These are phyloP conservation scores for Phoma sp. DNA, from an alignment of 2,329 filamentous ascomycete genomes.

Conservation along the genomic window DNA sequence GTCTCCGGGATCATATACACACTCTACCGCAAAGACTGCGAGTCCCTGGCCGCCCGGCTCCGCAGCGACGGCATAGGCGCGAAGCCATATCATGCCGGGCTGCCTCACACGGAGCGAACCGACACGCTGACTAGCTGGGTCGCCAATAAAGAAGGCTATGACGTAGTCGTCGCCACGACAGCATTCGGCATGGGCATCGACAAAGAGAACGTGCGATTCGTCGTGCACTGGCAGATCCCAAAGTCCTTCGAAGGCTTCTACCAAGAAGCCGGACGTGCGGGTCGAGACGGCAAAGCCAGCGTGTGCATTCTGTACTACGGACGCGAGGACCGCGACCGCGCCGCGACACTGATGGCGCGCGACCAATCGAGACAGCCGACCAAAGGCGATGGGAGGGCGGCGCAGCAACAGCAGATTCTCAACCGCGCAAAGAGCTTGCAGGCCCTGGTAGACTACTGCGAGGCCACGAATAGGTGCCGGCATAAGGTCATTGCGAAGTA, in stretches of 20 bases:
- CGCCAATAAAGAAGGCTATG: slow-evolving; percentile 75
- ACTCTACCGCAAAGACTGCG: slow-evolving; percentile 75
- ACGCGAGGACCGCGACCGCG: slow-evolving; percentile 81
- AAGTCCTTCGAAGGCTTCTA: slow-evolving; percentile 97
- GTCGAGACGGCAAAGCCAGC: slow-evolving; percentile 85
- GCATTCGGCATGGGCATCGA: slow-evolving; percentile 99
- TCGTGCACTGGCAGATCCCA: slow-evolving; percentile 91
- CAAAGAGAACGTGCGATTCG: slow-evolving; percentile 92
- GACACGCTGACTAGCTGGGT: slow-evolving; percentile 76
- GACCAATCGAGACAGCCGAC: slow-evolving; percentile 58
- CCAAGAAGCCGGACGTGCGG: slow-evolving; percentile 91
- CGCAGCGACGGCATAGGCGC: slow-evolving; percentile 74
- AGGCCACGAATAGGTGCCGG: slow-evolving; percentile 74
- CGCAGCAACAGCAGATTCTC: slow-evolving; percentile 46
- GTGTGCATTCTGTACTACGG: slow-evolving; percentile 92
- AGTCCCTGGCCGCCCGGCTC: slow-evolving; percentile 70
- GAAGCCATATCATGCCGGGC: slow-evolving; percentile 73
- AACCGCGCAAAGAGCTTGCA: slow-evolving; percentile 54
- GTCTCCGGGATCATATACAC: slow-evolving; percentile 83
- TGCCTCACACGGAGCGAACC: slow-evolving; percentile 71
- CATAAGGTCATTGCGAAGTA: slow-evolving; percentile 59
- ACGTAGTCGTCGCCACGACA: slow-evolving; percentile 92
- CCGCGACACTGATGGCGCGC: slow-evolving; percentile 60
- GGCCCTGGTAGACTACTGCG: slow-evolving; percentile 79
- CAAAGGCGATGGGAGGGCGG: slow-evolving; percentile 42